phyloP scores from a whole-genome alignment of 2,329 filamentous ascomycete species.

The Graphiopsis chlorocephala region DNA sequence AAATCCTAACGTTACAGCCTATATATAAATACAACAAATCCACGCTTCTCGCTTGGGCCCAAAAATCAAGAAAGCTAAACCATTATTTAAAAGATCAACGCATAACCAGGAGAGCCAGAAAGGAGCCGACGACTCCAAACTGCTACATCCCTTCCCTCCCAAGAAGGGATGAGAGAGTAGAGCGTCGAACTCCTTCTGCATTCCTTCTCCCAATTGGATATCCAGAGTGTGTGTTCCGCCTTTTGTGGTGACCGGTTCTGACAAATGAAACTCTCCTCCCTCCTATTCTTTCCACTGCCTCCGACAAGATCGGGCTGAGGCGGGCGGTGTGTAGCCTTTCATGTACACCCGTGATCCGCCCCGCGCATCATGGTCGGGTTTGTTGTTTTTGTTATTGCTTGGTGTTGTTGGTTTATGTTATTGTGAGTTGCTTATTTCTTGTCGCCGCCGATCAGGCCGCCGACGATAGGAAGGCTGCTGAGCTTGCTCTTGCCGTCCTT shows the following conservation, averaged over 20 bases:
- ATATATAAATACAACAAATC: conserved; percentile 4
- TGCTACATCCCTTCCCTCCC: conserved; percentile 10
- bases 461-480: conserved; percentile 45
- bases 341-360: background rate
- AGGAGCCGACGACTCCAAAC: background rate
- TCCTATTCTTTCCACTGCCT: background rate
- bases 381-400: background rate
- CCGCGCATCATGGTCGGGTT: background rate
- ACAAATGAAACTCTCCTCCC: conserved; percentile 14
- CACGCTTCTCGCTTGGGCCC: background rate
- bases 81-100: background rate
- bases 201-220: background rate
- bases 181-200: background rate
- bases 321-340: conserved; percentile 6
- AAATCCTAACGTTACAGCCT: conserved; percentile 9
- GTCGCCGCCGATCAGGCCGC: conserved; percentile 46
- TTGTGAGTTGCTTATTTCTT: conserved; percentile 29
- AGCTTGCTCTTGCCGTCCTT: conserved; percentile 31
- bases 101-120: background rate
- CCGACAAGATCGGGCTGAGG: background rate
- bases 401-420: background rate
- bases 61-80: background rate
- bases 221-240: background rate
- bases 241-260: background rate
- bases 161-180: conserved; percentile 1